Conservation (phyloP, 2,329 filamentous ascomycete genomes). For the Nemania sp. region DNA sequence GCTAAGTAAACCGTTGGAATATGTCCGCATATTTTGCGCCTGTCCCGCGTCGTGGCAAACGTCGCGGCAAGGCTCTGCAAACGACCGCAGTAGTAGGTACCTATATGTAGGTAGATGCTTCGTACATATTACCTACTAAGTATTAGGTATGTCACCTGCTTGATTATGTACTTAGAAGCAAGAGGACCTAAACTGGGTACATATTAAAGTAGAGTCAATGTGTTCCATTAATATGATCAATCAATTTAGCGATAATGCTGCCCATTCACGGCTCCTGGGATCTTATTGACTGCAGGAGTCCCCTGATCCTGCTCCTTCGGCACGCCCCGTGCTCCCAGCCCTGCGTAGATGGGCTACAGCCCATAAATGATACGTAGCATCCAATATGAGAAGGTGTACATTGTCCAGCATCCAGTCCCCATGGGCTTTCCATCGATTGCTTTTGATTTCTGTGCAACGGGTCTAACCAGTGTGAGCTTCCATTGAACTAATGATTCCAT, state of each 20-base stretch:
- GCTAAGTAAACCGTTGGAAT: too few species aligned
- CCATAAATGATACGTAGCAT: neutral
- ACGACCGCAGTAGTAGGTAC: too few species aligned
- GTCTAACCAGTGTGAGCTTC: constrained; percentile 2
- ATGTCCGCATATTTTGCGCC: too few species aligned
- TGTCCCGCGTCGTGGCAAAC: too few species aligned
- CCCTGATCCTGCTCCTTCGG: constrained; percentile 8
- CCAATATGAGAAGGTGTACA: neutral
- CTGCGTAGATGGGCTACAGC: neutral
- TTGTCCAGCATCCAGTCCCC: neutral
- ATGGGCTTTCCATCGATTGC: neutral
- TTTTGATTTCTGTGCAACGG: neutral
- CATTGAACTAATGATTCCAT: neutral
- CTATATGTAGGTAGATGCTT: too few species aligned
- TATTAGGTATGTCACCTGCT: too few species aligned
- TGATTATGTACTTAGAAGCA: too few species aligned
- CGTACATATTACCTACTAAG: too few species aligned
- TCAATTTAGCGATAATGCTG: constrained; percentile 9
- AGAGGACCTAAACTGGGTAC: too few species aligned
- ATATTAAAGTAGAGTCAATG: too few species aligned
- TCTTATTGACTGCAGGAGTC: neutral
- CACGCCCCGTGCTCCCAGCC: constrained; percentile 11
- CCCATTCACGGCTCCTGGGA: neutral
- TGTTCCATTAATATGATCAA: constrained; percentile 8
- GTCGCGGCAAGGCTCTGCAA: too few species aligned